phyloP scores from a whole-genome alignment of 2,329 filamentous ascomycete genomes.

The Meredithiella fracta region DNA sequence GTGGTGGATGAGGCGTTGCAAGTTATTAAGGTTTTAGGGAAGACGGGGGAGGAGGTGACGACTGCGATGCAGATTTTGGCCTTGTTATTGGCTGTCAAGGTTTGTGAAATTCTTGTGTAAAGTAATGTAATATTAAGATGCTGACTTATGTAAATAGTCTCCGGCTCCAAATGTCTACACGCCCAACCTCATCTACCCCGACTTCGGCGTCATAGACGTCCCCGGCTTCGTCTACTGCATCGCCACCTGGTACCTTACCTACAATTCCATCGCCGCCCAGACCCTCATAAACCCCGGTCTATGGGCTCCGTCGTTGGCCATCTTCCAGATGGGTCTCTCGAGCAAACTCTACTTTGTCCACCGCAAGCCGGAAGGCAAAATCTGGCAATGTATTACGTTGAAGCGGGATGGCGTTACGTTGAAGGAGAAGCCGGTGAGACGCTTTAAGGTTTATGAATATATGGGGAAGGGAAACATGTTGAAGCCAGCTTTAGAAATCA shows the following conservation, averaged over 20 bases:
- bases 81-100: not conserved
- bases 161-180: not conserved
- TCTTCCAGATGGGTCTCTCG: not conserved
- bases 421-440: not conserved
- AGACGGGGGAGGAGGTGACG: not conserved
- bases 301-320: not conserved
- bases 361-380: not conserved
- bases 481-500: no score
- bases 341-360: not conserved
- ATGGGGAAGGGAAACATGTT: not conserved
- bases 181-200: not conserved
- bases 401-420: not conserved
- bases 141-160: not conserved
- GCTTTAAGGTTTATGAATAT: not conserved
- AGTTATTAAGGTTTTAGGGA: constrained; percentile 1
- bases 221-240: not conserved
- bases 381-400: not conserved
- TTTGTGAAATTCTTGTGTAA: not conserved
- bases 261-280: not conserved
- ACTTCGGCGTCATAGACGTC: not conserved
- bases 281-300: not conserved
- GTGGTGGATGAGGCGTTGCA: not conserved
- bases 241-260: not conserved
- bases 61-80: not conserved
- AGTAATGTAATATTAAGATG: not conserved